A percentile compares a stretch with the other conserved stretches of the same genome.
These are phyloP conservation scores for Macroventuria anomochaeta DNA, from an alignment of 2,329 filamentous ascomycete genomes.

Conservation along the genomic window DNA sequence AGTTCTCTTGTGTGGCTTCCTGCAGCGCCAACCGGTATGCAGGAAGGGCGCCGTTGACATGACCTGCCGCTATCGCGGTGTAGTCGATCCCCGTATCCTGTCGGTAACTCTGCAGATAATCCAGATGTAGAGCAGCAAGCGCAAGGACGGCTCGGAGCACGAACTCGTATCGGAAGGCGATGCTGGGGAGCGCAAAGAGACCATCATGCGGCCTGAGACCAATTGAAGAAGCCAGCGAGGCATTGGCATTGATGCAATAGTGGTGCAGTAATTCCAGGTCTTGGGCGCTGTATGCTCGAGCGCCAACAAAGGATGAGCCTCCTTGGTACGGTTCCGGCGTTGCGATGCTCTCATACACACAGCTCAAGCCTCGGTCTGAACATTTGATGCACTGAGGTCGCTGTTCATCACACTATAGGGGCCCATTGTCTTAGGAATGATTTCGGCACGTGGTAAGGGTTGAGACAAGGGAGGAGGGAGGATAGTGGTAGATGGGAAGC, in stretches of 20 bases:
- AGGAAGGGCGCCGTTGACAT: neutral
- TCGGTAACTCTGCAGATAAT: neutral
- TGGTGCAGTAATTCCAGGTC: conserved; percentile 6
- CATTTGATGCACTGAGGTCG: neutral
- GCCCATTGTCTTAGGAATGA: neutral
- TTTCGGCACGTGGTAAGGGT: neutral
- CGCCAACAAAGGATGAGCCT: neutral
- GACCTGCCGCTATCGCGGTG: neutral
- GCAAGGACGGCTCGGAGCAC: neutral
- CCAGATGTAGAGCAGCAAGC: neutral
- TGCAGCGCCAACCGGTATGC: neutral
- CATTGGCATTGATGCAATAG: neutral
- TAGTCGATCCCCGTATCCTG: neutral
- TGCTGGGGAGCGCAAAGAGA: neutral
- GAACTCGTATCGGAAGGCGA: neutral
- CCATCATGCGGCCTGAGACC: neutral
- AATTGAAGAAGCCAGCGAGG: neutral
- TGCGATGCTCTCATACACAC: neutral
- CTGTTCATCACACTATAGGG: neutral
- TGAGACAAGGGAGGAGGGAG: neutral
- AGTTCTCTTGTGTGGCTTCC: neutral
- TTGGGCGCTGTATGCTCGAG: neutral
- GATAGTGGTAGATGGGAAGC: too few species aligned
- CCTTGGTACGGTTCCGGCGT: neutral
- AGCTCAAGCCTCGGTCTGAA: neutral